Evolutionary conservation across 495 filamentous ascomycete species (phyloP).

Genomic region (Podospora comata): DNA sequence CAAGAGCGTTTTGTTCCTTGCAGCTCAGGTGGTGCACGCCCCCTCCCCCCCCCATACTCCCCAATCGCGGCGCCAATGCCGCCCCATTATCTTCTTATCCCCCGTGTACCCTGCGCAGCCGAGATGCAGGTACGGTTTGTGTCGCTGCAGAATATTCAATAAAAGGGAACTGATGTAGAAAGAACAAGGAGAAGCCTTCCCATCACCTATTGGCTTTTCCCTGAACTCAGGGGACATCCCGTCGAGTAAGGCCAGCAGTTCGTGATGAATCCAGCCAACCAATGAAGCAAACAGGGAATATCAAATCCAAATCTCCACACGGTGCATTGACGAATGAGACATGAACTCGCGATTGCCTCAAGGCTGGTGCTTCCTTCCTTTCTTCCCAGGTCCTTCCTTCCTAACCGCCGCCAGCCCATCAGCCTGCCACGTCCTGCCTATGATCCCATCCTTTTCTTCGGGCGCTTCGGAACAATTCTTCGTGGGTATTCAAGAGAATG

Average conservation of each 20-base stretch:
- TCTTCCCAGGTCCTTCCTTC: background rate
- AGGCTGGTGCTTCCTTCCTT: background rate
- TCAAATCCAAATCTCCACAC: background rate
- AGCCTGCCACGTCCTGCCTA: background rate
- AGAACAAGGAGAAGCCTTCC: no score
- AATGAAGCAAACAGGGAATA: background rate
- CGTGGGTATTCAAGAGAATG: background rate
- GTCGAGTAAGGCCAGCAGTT: background rate
- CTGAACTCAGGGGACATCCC: background rate
- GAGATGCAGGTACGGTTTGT: constrained; percentile 5
- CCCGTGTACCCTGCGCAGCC: constrained; percentile 1
- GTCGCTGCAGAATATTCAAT: background rate
- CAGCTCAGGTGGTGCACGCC: constrained; percentile 5
- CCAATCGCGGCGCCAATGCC: constrained; percentile 3
- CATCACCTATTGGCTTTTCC: background rate
- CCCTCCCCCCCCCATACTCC: background rate
- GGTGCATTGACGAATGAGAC: background rate
- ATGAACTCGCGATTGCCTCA: background rate
- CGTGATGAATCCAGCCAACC: background rate
- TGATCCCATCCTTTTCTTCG: background rate
- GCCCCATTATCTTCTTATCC: constrained; percentile 4
- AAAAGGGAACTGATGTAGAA: background rate
- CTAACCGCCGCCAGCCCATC: background rate
- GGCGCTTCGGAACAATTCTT: background rate
- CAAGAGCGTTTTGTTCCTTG: constrained; percentile 8